phyloP scores from a whole-genome alignment of 73 alveolate species.

The Uronychia binucleata region DNA sequence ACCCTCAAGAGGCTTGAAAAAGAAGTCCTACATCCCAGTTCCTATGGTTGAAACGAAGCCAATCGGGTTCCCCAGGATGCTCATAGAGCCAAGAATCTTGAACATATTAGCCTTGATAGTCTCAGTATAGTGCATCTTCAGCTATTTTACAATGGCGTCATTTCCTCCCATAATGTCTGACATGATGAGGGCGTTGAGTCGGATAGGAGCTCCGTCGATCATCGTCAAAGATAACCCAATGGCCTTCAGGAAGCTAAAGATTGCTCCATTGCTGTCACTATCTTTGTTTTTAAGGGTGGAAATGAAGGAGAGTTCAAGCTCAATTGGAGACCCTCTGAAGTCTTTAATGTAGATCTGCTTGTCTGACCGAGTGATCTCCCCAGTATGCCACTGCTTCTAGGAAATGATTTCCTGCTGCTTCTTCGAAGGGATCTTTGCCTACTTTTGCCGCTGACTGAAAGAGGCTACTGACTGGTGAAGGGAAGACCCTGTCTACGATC shows the following conservation, averaged over 20 bases:
- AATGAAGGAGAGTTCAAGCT: slow-evolving; percentile 53
- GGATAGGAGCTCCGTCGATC: slow-evolving; percentile 85
- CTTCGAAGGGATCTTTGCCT: background rate
- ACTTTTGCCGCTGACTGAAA: background rate
- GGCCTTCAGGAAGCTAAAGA: slow-evolving; percentile 33
- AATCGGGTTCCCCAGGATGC: slow-evolving; percentile 95
- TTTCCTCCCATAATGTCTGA: slow-evolving; percentile 69
- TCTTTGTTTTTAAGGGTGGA: slow-evolving; percentile 8
- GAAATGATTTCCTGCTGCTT: background rate
- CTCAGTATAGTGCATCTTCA: slow-evolving; percentile 55
- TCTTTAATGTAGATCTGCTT: slow-evolving; percentile 32
- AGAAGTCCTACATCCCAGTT: slow-evolving; percentile 95
- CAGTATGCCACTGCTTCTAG: background rate
- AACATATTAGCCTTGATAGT: slow-evolving; percentile 62
- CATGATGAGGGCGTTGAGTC: slow-evolving; percentile 57
- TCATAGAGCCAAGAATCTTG: slow-evolving; percentile 86
- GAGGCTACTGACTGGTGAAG: background rate
- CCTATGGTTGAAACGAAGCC: slow-evolving; percentile 86
- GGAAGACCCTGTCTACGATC: background rate
- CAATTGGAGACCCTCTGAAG: slow-evolving; percentile 14
- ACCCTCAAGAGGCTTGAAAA: slow-evolving; percentile 97
- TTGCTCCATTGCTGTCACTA: slow-evolving; percentile 24
- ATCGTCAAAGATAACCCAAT: slow-evolving; percentile 80
- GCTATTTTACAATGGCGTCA: slow-evolving; percentile 36
- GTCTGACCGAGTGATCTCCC: too few species aligned